Evolutionary conservation across 768 basidiomycete species (phyloP).

Genomic region (Termitomyces heimii): DNA sequence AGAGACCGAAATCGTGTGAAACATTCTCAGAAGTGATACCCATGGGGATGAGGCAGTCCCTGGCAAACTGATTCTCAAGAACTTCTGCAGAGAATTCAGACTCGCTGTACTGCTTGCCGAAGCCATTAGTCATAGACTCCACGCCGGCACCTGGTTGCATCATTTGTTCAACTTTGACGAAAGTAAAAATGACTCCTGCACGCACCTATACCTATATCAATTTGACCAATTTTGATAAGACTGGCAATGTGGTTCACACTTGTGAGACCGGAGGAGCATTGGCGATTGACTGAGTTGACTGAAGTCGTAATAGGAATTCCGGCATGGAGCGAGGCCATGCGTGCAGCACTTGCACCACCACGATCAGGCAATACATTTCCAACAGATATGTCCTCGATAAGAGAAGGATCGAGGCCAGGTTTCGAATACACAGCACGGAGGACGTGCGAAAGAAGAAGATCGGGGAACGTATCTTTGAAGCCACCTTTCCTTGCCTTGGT

Average conservation of each 20-base stretch:
- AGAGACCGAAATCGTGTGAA: slow-evolving; percentile 70
- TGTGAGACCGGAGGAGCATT: slow-evolving; percentile 85
- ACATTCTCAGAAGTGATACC: slow-evolving; percentile 95
- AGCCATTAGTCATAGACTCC: slow-evolving; percentile 86
- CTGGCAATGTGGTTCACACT: slow-evolving; percentile 81
- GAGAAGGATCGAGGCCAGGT: slow-evolving; percentile 66
- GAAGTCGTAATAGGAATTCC: slow-evolving; percentile 75
- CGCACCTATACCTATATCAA: slow-evolving; percentile 85
- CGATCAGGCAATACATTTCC: slow-evolving; percentile 88
- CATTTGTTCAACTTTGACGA: background rate
- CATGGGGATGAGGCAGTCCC: slow-evolving; percentile 86
- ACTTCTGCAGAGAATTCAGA: slow-evolving; percentile 64
- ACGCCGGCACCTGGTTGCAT: slow-evolving; percentile 65
- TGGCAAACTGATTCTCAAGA: slow-evolving; percentile 60
- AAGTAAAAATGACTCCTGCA: slow-evolving; percentile 6
- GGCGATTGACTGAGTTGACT: slow-evolving; percentile 82
- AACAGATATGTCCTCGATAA: slow-evolving; percentile 81
- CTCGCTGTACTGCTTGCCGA: slow-evolving; percentile 45
- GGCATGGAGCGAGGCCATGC: slow-evolving; percentile 83
- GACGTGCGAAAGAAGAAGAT: slow-evolving; percentile 73
- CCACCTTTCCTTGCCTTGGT: slow-evolving; percentile 89
- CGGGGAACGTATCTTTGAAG: slow-evolving; percentile 87
- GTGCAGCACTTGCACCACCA: slow-evolving; percentile 76
- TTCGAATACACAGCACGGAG: slow-evolving; percentile 66
- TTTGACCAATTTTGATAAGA: slow-evolving; percentile 73